Conservation (phyloP, 1,284 basidiomycete genomes). For the Lentinula novae-zelandiae region DNA sequence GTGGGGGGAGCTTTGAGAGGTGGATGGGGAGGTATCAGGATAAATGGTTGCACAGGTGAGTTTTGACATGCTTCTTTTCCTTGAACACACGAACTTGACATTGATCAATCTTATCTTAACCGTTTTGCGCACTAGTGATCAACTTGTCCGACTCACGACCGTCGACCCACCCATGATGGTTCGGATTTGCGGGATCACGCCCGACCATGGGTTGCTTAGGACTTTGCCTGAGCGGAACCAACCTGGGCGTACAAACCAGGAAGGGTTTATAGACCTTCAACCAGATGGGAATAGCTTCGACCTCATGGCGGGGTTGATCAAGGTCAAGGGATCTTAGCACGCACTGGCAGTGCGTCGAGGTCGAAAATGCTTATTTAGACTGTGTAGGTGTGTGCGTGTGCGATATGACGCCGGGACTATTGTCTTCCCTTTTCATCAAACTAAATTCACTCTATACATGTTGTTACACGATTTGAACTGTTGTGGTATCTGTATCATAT, state of each 20-base stretch:
- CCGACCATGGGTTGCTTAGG: constrained; percentile 83
- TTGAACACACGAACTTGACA: neutral
- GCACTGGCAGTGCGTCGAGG: neutral
- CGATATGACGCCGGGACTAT: too few species aligned
- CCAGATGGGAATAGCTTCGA: constrained; percentile 98
- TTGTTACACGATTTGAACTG: too few species aligned
- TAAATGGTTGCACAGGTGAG: constrained; percentile 88
- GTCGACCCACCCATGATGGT: constrained; percentile 67
- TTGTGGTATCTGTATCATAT: too few species aligned
- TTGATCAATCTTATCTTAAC: neutral
- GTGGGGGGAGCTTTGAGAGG: constrained; percentile 66
- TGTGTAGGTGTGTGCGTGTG: too few species aligned
- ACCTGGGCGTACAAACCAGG: neutral
- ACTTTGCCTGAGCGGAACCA: constrained; percentile 59
- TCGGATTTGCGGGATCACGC: constrained; percentile 84
- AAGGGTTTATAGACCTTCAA: constrained; percentile 62
- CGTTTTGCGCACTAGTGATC: constrained; percentile 52
- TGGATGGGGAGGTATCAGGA: constrained; percentile 79
- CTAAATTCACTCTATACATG: too few species aligned
- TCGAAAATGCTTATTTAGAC: neutral
- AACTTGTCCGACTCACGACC: constrained; percentile 81
- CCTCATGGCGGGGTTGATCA: constrained; percentile 87
- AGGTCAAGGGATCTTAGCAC: constrained; percentile 28
- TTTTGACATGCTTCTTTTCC: neutral
- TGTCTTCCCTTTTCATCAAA: too few species aligned